Evolutionary conservation across 129 eudicot genomes (phyloP).

Genomic region (Centella asiatica): DNA sequence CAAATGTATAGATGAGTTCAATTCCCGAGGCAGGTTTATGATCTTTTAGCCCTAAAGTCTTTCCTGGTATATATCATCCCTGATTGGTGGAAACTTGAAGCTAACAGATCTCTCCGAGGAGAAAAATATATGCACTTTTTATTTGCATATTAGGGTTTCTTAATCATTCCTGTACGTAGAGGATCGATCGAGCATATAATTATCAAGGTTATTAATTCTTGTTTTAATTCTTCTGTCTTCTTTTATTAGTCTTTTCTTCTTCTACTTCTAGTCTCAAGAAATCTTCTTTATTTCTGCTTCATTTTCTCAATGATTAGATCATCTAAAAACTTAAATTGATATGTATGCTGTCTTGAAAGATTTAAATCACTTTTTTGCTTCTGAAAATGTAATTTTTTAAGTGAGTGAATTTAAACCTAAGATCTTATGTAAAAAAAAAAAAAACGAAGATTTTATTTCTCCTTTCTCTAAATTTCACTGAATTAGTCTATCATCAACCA

Average conservation of each 20-base stretch:
- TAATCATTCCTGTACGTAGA: too few relatives aligned
- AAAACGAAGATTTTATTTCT: too few relatives aligned
- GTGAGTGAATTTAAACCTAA: too few relatives aligned
- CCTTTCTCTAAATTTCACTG: too few relatives aligned
- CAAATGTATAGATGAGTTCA: conserved; percentile 1
- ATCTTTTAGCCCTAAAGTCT: neutral
- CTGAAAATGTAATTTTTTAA: too few relatives aligned
- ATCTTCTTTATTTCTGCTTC: neutral
- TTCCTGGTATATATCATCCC: neutral
- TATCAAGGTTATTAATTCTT: neutral
- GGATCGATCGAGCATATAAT: neutral
- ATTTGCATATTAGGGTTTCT: conserved; percentile 1
- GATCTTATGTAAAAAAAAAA: too few relatives aligned
- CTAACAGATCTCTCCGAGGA: conserved; percentile 13
- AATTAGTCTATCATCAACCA: too few relatives aligned
- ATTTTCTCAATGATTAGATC: too few relatives aligned
- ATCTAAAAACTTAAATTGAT: too few relatives aligned
- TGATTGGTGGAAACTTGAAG: conserved; percentile 10
- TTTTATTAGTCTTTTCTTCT: neutral
- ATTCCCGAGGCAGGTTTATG: conserved; percentile 9
- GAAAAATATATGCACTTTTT: neutral
- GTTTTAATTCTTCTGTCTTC: neutral
- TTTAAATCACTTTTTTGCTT: too few relatives aligned
- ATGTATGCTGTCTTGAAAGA: too few relatives aligned
- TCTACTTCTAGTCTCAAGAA: neutral